Conservation (phyloP, 2,329 filamentous ascomycete species). For the Aureobasidium mangrovei region DNA sequence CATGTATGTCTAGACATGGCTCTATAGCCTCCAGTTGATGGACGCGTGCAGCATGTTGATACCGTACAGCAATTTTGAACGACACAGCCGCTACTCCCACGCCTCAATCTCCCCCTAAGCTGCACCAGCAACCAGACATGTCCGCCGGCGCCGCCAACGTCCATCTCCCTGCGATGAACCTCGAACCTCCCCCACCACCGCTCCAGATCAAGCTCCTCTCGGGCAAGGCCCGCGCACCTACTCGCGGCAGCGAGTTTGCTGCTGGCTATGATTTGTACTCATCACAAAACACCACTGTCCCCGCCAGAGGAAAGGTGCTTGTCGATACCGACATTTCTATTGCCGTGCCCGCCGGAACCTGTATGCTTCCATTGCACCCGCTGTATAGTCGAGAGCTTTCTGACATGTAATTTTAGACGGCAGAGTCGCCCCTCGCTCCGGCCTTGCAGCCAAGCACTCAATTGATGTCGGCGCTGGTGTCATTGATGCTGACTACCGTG, state of each 20-base stretch:
- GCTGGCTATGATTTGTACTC: slow-evolving; percentile 90
- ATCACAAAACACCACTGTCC: slow-evolving; percentile 64
- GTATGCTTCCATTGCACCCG: slow-evolving; percentile 45
- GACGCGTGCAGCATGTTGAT: not conserved
- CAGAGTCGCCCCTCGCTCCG: slow-evolving; percentile 81
- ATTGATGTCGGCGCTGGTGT: slow-evolving; percentile 95
- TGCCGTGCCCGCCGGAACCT: slow-evolving; percentile 82
- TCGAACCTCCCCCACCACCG: slow-evolving; percentile 42
- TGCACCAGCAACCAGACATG: slow-evolving; percentile 18
- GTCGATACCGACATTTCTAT: slow-evolving; percentile 90
- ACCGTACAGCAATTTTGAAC: slow-evolving; percentile 28
- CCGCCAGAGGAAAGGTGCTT: slow-evolving; percentile 71
- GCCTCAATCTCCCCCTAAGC: slow-evolving; percentile 19
- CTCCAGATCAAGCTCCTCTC: slow-evolving; percentile 85
- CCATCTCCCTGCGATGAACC: slow-evolving; percentile 24
- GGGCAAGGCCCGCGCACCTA: slow-evolving; percentile 69
- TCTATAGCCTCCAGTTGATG: not conserved
- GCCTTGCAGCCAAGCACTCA: slow-evolving; percentile 84
- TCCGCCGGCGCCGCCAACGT: slow-evolving; percentile 12
- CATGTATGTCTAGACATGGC: slow-evolving; percentile 22
- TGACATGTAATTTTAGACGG: slow-evolving; percentile 52
- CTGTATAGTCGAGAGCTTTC: not conserved
- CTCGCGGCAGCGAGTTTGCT: slow-evolving; percentile 77
- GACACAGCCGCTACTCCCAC: slow-evolving; percentile 28
- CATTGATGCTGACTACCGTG: slow-evolving; percentile 95